Conservation (phyloP, 441 rosid species). For the Adansonia gregorii region DNA sequence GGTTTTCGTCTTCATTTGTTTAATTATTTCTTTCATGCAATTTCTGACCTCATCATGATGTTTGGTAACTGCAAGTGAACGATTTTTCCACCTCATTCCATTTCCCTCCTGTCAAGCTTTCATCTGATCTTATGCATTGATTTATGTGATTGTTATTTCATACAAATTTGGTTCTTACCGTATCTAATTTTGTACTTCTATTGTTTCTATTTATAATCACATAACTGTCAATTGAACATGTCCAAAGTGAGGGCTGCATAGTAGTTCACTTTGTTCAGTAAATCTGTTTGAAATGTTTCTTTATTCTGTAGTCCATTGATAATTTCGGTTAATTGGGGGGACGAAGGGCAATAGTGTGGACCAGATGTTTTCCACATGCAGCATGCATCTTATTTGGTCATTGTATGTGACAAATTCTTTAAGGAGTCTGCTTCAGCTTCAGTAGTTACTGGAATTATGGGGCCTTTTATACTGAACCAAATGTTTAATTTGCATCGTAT, state of each 20-base stretch:
- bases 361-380: background rate
- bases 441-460: background rate
- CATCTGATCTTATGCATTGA: background rate
- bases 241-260: background rate
- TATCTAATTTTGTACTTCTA: background rate
- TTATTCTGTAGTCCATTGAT: background rate
- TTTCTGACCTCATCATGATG: background rate
- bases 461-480: background rate
- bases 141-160: background rate
- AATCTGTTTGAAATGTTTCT: background rate
- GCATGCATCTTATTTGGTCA: background rate
- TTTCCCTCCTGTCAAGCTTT: background rate
- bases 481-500: background rate
- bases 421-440: background rate
- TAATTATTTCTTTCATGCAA: background rate
- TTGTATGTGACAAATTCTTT: background rate
- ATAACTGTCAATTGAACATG: background rate
- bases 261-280: background rate
- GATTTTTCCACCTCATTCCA: background rate
- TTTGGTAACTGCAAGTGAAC: background rate
- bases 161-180: background rate
- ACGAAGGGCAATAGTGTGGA: background rate
- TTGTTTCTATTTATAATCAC: background rate
- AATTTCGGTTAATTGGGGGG: background rate
- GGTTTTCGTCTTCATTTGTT: background rate